Percentiles rank a stretch among this genome's conserved stretches.
Evolutionary conservation across 129 eudicot species (phyloP).

Genomic region (Lonicera japonica): DNA sequence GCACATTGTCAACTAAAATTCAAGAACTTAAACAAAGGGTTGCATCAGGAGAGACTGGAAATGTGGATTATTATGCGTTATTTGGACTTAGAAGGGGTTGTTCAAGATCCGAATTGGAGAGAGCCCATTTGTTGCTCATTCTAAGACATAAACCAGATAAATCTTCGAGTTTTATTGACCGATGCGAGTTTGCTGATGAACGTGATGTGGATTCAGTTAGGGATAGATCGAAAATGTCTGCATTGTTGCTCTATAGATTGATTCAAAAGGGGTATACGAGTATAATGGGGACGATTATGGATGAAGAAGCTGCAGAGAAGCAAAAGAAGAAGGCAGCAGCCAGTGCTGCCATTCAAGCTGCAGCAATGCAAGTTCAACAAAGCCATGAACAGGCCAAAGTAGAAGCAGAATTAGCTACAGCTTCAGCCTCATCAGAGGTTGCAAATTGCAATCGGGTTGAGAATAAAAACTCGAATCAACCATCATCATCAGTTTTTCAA

Average conservation of each 20-base stretch:
- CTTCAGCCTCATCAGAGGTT: slow-evolving; percentile 5
- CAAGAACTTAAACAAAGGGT: slow-evolving; percentile 73
- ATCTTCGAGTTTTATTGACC: slow-evolving; percentile 60
- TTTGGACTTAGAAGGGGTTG: slow-evolving; percentile 84
- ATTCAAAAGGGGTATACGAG: slow-evolving; percentile 71
- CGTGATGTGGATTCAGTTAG: slow-evolving; percentile 59
- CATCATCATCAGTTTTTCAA: slow-evolving; percentile 50
- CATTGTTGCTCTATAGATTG: slow-evolving; percentile 59
- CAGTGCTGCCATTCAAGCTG: too few species aligned
- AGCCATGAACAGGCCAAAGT: slow-evolving; percentile 21
- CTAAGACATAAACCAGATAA: slow-evolving; percentile 87
- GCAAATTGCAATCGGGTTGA: slow-evolving; percentile 4
- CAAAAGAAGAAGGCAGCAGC: slow-evolving; percentile 57
- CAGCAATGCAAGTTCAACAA: slow-evolving; percentile 32
- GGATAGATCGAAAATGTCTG: slow-evolving; percentile 77
- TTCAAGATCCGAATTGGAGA: slow-evolving; percentile 76
- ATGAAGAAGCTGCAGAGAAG: slow-evolving; percentile 65
- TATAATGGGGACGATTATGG: slow-evolving; percentile 41
- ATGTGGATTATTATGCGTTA: slow-evolving; percentile 74
- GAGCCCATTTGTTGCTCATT: slow-evolving; percentile 81
- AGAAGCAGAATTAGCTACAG: slow-evolving; percentile 1
- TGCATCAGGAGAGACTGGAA: slow-evolving; percentile 87
- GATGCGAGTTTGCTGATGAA: slow-evolving; percentile 84
- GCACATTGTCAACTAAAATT: slow-evolving; percentile 47
- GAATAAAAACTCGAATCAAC: slow-evolving; percentile 18